Evolutionary conservation across 176 grass and related monocot species (phyloP).

Genomic region (Oryza officinalis): DNA sequence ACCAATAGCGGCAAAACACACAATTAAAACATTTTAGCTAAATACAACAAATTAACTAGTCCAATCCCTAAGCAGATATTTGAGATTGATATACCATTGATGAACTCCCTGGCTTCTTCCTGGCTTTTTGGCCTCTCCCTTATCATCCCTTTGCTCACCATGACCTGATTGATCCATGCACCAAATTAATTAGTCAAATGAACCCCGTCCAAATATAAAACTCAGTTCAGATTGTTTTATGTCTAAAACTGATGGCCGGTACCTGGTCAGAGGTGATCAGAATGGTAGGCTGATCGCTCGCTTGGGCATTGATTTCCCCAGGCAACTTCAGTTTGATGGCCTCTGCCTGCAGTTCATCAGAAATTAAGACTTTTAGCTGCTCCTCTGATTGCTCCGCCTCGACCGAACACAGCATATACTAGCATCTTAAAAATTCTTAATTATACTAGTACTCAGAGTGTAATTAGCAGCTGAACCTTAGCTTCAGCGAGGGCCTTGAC

Average conservation of each 20-base stretch:
- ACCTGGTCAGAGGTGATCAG: slow-evolving; percentile 76
- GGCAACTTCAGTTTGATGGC: slow-evolving; percentile 51
- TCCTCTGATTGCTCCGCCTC: background rate
- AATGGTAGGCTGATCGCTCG: slow-evolving; percentile 24
- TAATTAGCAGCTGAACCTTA: slow-evolving; percentile 42
- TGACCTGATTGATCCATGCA: slow-evolving; percentile 41
- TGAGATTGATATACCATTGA: slow-evolving; percentile 44
- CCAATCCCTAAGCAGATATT: background rate
- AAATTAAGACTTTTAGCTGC: too few species aligned
- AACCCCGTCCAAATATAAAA: background rate
- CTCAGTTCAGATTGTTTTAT: background rate
- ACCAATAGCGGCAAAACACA: background rate
- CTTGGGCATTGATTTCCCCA: background rate
- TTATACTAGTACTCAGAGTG: background rate
- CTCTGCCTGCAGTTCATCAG: slow-evolving; percentile 45
- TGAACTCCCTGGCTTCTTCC: slow-evolving; percentile 80
- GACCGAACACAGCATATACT: background rate
- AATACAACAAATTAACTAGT: too few species aligned
- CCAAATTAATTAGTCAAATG: background rate
- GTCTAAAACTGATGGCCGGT: background rate
- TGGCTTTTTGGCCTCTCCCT: slow-evolving; percentile 59
- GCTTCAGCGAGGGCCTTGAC: slow-evolving; percentile 76
- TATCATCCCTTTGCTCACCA: slow-evolving; percentile 62
- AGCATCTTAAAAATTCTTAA: background rate
- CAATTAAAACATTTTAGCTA: background rate